Percentiles rank a stretch among this genome's conserved stretches.
phyloP scores from a whole-genome alignment of 257 asterid genomes.

The Solanum tarijense region DNA sequence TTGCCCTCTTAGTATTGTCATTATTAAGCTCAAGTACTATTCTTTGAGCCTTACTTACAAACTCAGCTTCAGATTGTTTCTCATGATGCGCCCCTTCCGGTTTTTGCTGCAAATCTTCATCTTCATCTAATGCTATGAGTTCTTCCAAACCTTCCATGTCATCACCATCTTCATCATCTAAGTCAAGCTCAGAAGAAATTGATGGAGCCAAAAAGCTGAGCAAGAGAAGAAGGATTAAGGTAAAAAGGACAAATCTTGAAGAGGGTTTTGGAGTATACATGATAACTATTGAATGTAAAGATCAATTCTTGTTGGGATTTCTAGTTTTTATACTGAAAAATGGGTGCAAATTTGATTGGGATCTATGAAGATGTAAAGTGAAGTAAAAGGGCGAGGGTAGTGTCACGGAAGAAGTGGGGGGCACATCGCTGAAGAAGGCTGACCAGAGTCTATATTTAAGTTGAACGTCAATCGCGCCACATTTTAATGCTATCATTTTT shows the following conservation, averaged over 20 bases:
- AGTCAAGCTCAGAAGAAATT: constrained; percentile 5
- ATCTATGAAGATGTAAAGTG: background rate
- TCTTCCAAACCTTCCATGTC: constrained; percentile 54
- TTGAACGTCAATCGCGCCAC: background rate
- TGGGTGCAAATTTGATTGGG: background rate
- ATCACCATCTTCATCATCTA: constrained; percentile 25
- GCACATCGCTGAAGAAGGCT: background rate
- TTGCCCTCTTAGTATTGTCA: constrained; percentile 45
- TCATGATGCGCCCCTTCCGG: constrained; percentile 31
- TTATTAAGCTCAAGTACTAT: constrained; percentile 68
- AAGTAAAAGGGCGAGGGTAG: background rate
- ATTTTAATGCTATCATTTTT: background rate
- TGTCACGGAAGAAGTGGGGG: background rate
- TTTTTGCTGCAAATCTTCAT: constrained; percentile 31
- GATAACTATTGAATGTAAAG: background rate
- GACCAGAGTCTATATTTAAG: background rate
- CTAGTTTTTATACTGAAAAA: background rate
- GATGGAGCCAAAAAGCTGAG: constrained; percentile 21
- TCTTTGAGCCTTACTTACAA: constrained; percentile 77
- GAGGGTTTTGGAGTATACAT: constrained; percentile 36
- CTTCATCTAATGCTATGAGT: constrained; percentile 74
- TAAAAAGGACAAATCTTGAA: constrained; percentile 32
- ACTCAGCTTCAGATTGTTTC: constrained; percentile 51
- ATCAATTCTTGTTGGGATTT: background rate
- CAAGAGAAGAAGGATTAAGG: constrained; percentile 35